Conservation (phyloP, 2,329 filamentous ascomycete species). For the Aaosphaeria pasadenensis region DNA sequence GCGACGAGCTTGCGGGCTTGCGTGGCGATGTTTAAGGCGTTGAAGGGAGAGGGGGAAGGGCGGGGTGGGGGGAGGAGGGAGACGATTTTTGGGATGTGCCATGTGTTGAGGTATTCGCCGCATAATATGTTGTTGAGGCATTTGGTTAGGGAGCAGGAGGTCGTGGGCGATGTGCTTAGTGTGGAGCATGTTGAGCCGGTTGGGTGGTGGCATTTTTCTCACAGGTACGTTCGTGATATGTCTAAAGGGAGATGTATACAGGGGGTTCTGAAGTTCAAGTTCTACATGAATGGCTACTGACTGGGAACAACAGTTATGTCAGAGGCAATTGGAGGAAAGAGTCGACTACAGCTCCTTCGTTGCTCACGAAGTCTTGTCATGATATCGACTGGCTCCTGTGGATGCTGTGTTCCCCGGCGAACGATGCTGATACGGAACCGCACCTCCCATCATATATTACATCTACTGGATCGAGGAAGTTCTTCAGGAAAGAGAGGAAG, state of each 20-base stretch:
- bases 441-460: conserved; percentile 76
- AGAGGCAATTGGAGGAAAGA: conserved; percentile 90
- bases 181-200: conserved; percentile 92
- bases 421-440: conserved; percentile 44
- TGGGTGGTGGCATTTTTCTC: conserved; percentile 88
- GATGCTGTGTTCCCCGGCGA: conserved; percentile 74
- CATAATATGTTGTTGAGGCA: conserved; percentile 84
- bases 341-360: conserved; percentile 70
- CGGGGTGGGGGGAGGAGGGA: conserved; percentile 10
- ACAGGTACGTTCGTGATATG: conserved; percentile 55
- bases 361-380: conserved; percentile 94
- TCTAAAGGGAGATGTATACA: background rate
- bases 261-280: background rate
- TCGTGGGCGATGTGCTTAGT: conserved; percentile 80
- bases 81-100: conserved; percentile 80
- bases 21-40: conserved; percentile 65
- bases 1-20: conserved; percentile 78
- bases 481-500: conserved; percentile 75
- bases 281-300: background rate
- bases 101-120: conserved; percentile 89
- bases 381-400: conserved; percentile 92
- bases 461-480: conserved; percentile 72
- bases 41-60: conserved; percentile 33
- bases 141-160: conserved; percentile 69
- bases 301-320: background rate